Percentiles rank a stretch among this genome's conserved stretches.
These are phyloP conservation scores for Lenzites betulinus DNA, from an alignment of 768 basidiomycete species.

Conservation along the genomic window DNA sequence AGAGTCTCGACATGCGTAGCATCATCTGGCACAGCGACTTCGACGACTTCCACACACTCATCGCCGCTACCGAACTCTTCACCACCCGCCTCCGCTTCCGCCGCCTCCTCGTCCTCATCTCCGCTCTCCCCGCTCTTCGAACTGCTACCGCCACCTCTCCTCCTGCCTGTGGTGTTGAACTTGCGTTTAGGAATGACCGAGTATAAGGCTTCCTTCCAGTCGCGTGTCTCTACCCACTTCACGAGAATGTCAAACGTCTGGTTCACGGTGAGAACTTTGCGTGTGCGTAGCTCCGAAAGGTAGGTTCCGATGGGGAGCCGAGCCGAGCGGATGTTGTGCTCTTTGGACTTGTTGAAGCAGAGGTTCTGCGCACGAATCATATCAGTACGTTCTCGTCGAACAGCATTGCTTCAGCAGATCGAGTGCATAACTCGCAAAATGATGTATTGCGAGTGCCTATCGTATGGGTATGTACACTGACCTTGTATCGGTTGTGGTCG, in stretches of 20 bases:
- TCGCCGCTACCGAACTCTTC: conserved; percentile 21
- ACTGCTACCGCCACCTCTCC: conserved; percentile 23
- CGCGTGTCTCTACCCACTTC: conserved; percentile 81
- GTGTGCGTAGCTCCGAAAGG: conserved; percentile 77
- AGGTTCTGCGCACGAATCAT: conserved; percentile 60
- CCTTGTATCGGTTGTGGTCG: conserved; percentile 97
- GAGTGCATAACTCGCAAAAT: neutral
- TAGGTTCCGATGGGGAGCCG: conserved; percentile 95
- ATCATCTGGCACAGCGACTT: conserved; percentile 16
- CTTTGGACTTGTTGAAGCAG: conserved; percentile 83
- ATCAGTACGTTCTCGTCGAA: neutral
- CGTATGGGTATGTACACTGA: conserved; percentile 30
- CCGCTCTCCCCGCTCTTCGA: conserved; percentile 23
- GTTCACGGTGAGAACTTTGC: conserved; percentile 97
- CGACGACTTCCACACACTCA: conserved; percentile 18
- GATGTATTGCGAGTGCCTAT: neutral
- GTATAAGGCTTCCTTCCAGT: conserved; percentile 87
- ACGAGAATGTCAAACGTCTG: conserved; percentile 92
- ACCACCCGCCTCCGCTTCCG: conserved; percentile 22
- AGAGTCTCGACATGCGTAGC: neutral
- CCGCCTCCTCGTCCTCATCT: conserved; percentile 22
- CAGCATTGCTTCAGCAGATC: neutral
- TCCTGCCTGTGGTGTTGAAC: conserved; percentile 54
- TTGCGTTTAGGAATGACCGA: conserved; percentile 93
- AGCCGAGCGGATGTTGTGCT: conserved; percentile 76